Conservation (phyloP, 345 rosid genomes). For the Anastatica hierochuntica region DNA sequence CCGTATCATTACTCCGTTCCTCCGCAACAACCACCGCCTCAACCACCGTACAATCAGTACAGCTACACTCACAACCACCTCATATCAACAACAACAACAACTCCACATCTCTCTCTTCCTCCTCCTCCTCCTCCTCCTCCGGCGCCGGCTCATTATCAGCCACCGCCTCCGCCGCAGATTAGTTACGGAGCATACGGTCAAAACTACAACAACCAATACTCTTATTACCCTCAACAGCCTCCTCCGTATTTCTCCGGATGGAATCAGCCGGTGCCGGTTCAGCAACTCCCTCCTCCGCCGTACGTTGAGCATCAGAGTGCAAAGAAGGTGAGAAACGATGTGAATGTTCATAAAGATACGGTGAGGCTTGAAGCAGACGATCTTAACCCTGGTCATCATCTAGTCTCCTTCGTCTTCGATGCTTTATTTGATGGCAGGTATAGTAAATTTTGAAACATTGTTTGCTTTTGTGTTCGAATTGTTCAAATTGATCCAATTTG, state of each 20-base stretch:
- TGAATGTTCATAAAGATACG: slow-evolving; percentile 81
- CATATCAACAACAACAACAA: slow-evolving; percentile 12
- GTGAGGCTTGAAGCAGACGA: slow-evolving; percentile 55
- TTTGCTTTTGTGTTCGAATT: too few species aligned
- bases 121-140: slow-evolving; percentile 13
- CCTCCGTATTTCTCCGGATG: slow-evolving; percentile 44
- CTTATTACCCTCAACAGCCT: slow-evolving; percentile 19
- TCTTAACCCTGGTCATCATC: slow-evolving; percentile 50
- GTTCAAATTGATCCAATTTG: background rate
- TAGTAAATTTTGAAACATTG: background rate
- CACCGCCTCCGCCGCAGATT: slow-evolving; percentile 28
- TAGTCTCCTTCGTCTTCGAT: slow-evolving; percentile 85
- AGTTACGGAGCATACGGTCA: slow-evolving; percentile 35
- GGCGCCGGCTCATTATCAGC: slow-evolving; percentile 11
- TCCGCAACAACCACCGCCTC: slow-evolving; percentile 28
- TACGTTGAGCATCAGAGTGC: slow-evolving; percentile 77
- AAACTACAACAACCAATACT: slow-evolving; percentile 28
- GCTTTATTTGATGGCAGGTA: slow-evolving; percentile 87
- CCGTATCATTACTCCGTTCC: slow-evolving; percentile 26
- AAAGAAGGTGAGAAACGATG: slow-evolving; percentile 84
- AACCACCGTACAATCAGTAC: slow-evolving; percentile 27
- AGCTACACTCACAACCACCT: slow-evolving; percentile 22
- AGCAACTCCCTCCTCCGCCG: slow-evolving; percentile 34
- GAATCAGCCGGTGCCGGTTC: slow-evolving; percentile 25
- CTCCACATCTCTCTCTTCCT: slow-evolving; percentile 28